Evolutionary conservation across 768 basidiomycete genomes (phyloP), one percentile per base, ranked within the genome.

Genomic region (Amyloporia xantha): DNA sequence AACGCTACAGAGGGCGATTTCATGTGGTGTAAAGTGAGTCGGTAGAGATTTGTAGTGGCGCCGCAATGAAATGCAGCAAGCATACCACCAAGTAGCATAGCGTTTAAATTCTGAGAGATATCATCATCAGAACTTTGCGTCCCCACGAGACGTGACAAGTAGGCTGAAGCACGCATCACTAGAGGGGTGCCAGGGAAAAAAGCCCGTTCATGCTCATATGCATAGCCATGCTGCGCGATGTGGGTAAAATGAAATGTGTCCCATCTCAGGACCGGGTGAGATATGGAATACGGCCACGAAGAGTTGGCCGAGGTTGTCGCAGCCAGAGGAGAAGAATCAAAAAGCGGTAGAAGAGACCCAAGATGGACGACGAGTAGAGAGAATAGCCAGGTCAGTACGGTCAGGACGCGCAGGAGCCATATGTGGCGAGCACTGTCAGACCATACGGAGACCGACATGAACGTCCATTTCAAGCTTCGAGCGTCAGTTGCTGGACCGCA

Each of bases 181-280:
- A 68, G 58, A 2, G 88, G 77, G 21, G 78, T 65, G 4, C 78
- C 89, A 2, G 90, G 86, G 53, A 91, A 76, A 65, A 91, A 98
- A 0, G 95, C 95, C 77, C 87, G 88, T 54, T 89, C 74, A 57
- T 95, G 77, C 61, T 98, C 95, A 61, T 79, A 81, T 0, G 53
- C 52, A 55, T 84, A 76, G 7, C 78, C 77, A 10, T 75, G 51
- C 23, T 71, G 58, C 0, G 91, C 88, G 46, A 91, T 78, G 57
- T 77, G 74, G 5, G 71, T 56, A 63, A 92, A 97, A 66, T 96
- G 85, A 55, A 97, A 76, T 2, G 73, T 73, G 61, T 98, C 95
- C 96, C 95, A 99, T 56, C 92, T 79, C 9, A 92, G 69, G 2
- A 81, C 61, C 1, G 71, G 51, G 3, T 53, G 59, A 2, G 56